Percentiles rank a stretch among this genome's conserved stretches.
Evolutionary conservation across 2,329 filamentous ascomycete species (phyloP).

Genomic region (Diaporthe humulicola): DNA sequence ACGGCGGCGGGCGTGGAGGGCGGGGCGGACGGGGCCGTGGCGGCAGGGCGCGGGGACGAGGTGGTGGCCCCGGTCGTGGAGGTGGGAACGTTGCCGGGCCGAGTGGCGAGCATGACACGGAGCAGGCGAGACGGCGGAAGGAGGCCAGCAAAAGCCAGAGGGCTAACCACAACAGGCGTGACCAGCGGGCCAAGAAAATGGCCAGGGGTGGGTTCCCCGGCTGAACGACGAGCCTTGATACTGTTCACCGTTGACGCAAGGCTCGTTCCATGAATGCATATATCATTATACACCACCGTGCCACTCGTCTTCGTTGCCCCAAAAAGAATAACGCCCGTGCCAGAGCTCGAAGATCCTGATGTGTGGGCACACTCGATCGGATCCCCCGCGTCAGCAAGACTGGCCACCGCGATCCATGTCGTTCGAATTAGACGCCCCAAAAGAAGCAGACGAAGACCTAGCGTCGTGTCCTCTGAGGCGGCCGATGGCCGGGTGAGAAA

Average conservation of each 20-base stretch:
- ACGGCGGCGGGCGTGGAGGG: constrained; percentile 58
- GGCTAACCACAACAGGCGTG: constrained; percentile 88
- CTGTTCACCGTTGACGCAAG: neutral
- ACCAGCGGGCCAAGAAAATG: constrained; percentile 77
- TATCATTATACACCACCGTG: neutral
- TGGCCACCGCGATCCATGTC: neutral
- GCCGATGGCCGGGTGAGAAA: constrained; percentile 17
- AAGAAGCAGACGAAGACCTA: neutral
- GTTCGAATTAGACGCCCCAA: too few relatives aligned
- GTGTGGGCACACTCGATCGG: neutral
- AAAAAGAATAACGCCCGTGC: neutral
- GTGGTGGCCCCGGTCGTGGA: constrained; percentile 63
- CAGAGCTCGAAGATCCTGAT: neutral
- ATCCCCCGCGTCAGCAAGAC: neutral
- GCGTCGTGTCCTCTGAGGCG: constrained; percentile 6
- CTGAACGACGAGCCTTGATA: neutral
- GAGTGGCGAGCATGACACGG: constrained; percentile 77
- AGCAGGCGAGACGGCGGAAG: constrained; percentile 79
- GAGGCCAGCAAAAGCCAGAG: constrained; percentile 85
- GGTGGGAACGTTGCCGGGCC: constrained; percentile 75
- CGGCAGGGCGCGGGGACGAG: constrained; percentile 59
- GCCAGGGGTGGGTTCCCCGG: constrained; percentile 63
- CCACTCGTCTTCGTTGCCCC: neutral
- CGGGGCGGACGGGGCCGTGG: constrained; percentile 62
- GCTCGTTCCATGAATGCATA: constrained; percentile 20